Evolutionary conservation across 2,329 filamentous ascomycete species (phyloP), one percentile per base, ranked within the genome.

Genomic region (Alternaria dauci): DNA sequence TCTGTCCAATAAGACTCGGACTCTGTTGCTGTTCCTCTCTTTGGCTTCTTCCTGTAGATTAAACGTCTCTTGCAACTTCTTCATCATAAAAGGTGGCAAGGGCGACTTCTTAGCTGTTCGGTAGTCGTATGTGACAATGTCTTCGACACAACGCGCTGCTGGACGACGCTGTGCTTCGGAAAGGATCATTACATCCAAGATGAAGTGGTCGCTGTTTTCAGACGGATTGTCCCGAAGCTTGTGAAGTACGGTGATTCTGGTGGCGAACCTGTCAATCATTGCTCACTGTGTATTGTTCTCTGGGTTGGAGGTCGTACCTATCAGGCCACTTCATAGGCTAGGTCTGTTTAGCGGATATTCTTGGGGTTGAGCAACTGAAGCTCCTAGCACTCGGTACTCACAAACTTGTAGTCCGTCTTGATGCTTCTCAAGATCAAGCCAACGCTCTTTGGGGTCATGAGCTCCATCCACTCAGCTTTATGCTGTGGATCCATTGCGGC

Each of bases 331-430:
- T 89, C 87, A 97, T 90, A 16, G 93, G 92, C 76, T 79, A 20
- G 28, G 41, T 59, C n/a, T 36, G 42, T 8, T 60, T 14, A 60
- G 58, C 39, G 28, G 30, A 39, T n/a, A 23, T 39, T 25, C 16
- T 20, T 11, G 16, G 20, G 18, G 2, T 34, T 32, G 23, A 36
- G 46, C 16, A 38, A 38, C 14, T 12, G 14, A 8, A 38, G 14
- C 7, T 38, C 16, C 44, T 18, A 14, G 20, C 47, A 20, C 52
- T 46, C 63, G 11, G 20, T 30, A 83, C 89, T 66, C 75, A 95
- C 92, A 80, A 96, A 93, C 81, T 97, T 97, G 79, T 91, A 97
- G 67, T 96, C 90, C 0, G 91, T 89, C 69, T 86, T 90, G 67
- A 97, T 93, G 68, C 89, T 92, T 70, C 88, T 86, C 72, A 97